A percentile compares a stretch with the other conserved stretches of the same genome.
These are phyloP conservation scores for Alternaria brassicae DNA, from an alignment of 2,329 filamentous ascomycete genomes.

Conservation along the genomic window DNA sequence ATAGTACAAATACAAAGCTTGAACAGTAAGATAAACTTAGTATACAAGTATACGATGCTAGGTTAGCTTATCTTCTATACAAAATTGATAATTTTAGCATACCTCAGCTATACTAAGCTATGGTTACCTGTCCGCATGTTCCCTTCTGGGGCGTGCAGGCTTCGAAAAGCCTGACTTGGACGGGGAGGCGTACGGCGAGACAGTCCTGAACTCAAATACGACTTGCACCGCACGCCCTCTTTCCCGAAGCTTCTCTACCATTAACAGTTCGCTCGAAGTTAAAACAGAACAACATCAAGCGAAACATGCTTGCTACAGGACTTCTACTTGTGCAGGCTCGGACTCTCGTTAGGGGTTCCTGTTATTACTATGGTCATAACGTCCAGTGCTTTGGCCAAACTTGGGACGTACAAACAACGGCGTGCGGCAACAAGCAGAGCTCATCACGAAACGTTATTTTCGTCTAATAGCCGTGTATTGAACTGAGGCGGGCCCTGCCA, in stretches of 20 bases:
- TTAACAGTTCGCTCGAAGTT: neutral
- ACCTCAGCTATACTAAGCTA: no score
- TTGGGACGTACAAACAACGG: constrained; percentile 8
- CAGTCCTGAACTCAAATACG: neutral
- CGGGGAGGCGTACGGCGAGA: neutral
- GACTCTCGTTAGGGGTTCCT: neutral
- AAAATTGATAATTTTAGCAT: no score
- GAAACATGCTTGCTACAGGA: neutral
- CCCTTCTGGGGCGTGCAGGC: no score
- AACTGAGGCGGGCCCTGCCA: neutral
- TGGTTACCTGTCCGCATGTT: no score
- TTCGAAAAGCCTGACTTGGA: neutral
- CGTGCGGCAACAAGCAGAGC: constrained; percentile 10
- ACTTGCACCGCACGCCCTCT: neutral
- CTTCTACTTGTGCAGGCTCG: neutral
- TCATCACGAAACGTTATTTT: constrained; percentile 21
- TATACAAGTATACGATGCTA: no score
- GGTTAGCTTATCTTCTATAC: no score
- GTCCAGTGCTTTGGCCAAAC: constrained; percentile 4
- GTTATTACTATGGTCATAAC: constrained; percentile 2
- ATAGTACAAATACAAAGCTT: no score
- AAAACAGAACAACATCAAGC: neutral
- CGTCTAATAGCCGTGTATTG: constrained; percentile 2
- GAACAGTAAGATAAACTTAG: no score
- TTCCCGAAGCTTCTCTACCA: neutral